Evolutionary conservation across 371 early-diverging fungal genomes (phyloP).

Genomic region (Mycotypha africana): DNA sequence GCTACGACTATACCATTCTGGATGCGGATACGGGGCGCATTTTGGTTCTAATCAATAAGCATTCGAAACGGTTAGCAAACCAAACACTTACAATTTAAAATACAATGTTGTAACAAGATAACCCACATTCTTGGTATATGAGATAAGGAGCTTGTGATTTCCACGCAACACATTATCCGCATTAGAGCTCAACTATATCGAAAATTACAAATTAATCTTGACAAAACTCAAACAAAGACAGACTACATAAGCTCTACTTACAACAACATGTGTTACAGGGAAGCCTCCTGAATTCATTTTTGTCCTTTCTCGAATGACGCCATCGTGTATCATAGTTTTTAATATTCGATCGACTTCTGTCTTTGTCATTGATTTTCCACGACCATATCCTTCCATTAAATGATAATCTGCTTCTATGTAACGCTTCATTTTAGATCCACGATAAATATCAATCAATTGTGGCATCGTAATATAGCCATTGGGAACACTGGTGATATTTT

Average conservation of each 20-base stretch:
- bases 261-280: slow-evolving; percentile 14
- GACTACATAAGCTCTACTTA: too few species aligned
- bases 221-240: background rate
- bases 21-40: too few species aligned
- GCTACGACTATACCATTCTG: background rate
- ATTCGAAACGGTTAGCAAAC: too few species aligned
- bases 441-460: slow-evolving; percentile 75
- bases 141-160: background rate
- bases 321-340: slow-evolving; percentile 8
- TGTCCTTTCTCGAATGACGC: background rate
- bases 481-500: slow-evolving; percentile 40
- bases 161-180: slow-evolving; percentile 2
- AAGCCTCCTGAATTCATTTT: slow-evolving; percentile 13
- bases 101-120: background rate
- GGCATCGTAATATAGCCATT: slow-evolving; percentile 61
- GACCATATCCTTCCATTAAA: slow-evolving; percentile 51
- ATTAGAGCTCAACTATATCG: background rate
- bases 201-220: background rate
- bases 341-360: slow-evolving; percentile 12
- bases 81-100: background rate
- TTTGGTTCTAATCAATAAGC: too few species aligned
- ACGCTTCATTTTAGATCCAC: slow-evolving; percentile 62
- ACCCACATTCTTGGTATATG: slow-evolving; percentile 1
- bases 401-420: slow-evolving; percentile 50
- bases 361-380: slow-evolving; percentile 37